Base-by-base conservation (phyloP, 257 asterid genomes). In the Verbena officinalis region DNA sequence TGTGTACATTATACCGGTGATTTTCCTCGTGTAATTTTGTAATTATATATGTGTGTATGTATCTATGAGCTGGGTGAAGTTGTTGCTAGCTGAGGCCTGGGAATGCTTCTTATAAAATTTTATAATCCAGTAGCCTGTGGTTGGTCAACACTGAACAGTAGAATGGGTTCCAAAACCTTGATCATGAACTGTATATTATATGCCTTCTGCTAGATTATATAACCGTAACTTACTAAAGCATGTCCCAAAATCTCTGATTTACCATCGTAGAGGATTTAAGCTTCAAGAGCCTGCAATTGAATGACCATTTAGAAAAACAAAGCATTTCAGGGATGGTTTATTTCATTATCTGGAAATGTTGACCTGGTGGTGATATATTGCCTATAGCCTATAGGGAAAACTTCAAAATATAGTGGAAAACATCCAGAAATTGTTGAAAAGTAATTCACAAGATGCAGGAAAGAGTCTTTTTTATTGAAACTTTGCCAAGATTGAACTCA, bases 401-500 rank as follows among this genome's bases (percentile, higher is more conserved):
- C n/a, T 17, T 17, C 52, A 49, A 20, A 19, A 46, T 46, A 33
- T 12, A 24, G 7, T 14, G 27, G 22, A 43, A 1, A 51, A 30
- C 21, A 17, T 46, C 53, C 53, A 46, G 16, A 46, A 46, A 19
- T 46, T 46, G 53, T 46, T 46, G 53, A 4, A 46, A 15, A 0
- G 13, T 4, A 16, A 51, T 13, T 46, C 23, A n/a, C n/a, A n/a
- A n/a, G 16, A 10, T 39, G 24, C 30, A 57, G 42, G 27, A 19
- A 67, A 46, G 52, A 55, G 57, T 67, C 55, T 30, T 36, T 43
- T 54, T 43, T n/a, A 2, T 43, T 14, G 49, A 43, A 49, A 23
- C 14, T 49, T 1, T 17, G 24, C 1, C 7, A 4, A 23, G 34
- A 24, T 23, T 51, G 36, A 51, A 23, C 3, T 51, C 15, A 50